phyloP scores from a whole-genome alignment of 1,139 yeast species.

The Blastobotrys illinoisensis region DNA sequence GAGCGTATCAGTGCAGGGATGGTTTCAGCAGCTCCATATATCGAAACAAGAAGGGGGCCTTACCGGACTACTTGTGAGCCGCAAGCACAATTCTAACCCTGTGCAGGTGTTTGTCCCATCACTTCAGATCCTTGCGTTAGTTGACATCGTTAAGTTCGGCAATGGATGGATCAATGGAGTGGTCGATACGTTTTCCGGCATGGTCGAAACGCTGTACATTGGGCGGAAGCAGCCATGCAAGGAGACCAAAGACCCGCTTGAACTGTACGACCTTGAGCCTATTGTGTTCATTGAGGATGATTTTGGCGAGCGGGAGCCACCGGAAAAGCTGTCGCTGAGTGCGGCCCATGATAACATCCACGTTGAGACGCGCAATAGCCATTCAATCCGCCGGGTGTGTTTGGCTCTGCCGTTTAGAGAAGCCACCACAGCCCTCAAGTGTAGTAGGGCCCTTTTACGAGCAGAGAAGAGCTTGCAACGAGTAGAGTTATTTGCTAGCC shows the following conservation, averaged over 20 bases:
- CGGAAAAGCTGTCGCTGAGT: not conserved
- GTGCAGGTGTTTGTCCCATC: not conserved
- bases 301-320: not conserved
- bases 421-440: not conserved
- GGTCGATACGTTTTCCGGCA: not conserved
- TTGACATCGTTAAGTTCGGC: not conserved
- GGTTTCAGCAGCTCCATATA: not conserved
- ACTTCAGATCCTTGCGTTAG: not conserved
- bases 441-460: not conserved
- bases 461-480: not conserved
- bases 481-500: not conserved
- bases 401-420: not conserved
- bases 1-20: not conserved
- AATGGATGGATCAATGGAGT: not conserved
- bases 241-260: not conserved
- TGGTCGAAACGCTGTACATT: not conserved
- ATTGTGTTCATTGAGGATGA: not conserved
- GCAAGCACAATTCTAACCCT: not conserved
- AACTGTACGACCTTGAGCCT: not conserved
- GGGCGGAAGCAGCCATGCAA: not conserved
- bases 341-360: not conserved
- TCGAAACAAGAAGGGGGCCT: not conserved
- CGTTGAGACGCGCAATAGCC: not conserved
- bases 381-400: not conserved
- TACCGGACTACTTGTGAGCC: not conserved